Evolutionary conservation across 164 flowering plant species (phyloP), one percentile per base, ranked within the genome.

Genomic region (Liriodendron chinense): DNA sequence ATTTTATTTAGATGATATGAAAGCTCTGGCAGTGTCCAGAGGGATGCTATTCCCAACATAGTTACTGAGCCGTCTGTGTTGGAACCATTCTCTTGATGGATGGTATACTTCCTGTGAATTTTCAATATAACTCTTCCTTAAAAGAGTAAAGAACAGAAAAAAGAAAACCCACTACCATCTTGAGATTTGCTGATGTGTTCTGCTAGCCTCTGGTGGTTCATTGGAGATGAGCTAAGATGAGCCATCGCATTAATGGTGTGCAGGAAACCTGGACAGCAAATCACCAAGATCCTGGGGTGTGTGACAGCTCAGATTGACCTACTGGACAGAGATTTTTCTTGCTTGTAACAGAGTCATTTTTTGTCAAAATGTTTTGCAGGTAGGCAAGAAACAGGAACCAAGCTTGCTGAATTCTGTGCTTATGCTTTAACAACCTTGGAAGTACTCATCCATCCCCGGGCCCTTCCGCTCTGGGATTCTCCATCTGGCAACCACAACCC

Each of bases 361-460:
- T 12, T 53, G 13, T 53, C 59, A 53, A 53, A 53, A 22, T 83
- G 71, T 77, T 77, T 67, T 82, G 82, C 86, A 94, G 97, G 97
- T 43, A 85, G 74, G 82, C 90, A 81, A 86, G 89, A 88, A 81
- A 77, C 84, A 23, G 94, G 94, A 76, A 85, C 91, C 22, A 85
- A 81, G 84, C 78, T 92, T 68, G 87, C 94, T 68, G 89, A 87
- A 63, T 90, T 88, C 61, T 96, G 98, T 83, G 84, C 90, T 23
- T 87, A 84, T 74, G 97, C 96, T 65, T 84, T 93, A 71, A 53
- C 87, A 69, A 84, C 90, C 61, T 79, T 94, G 83, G 97, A 94
- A 82, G 89, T 87, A 24, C 89, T 94, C 69, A 88, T 94, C 69
- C 98, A 92, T 82, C 98, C 99, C 3, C 86, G 97, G 76, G 88